Percentiles rank a stretch among this genome's conserved stretches.
Conservation (phyloP, 257 asterid genomes). For the Fraxinus quadrangulata region DNA sequence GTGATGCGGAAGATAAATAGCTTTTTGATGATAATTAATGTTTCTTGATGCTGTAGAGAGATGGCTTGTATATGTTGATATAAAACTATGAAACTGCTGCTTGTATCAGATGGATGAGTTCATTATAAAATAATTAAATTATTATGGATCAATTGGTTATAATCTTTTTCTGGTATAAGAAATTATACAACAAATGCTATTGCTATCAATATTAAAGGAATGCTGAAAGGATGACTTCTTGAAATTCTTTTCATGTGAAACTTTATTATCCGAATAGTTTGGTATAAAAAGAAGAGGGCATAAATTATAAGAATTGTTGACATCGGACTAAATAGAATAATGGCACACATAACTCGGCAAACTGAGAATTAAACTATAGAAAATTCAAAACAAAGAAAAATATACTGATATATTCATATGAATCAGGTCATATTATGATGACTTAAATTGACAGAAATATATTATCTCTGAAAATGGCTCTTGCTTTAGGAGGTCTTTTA, state of each 20-base stretch:
- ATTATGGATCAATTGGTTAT: not conserved
- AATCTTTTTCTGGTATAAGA: not conserved
- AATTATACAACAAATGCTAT: not conserved
- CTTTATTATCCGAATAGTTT: not conserved
- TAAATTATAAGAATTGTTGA: too few species aligned
- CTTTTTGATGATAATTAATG: constrained; percentile 14
- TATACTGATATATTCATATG: too few species aligned
- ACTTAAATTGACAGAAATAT: too few species aligned
- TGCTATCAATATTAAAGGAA: not conserved
- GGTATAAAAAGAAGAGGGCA: too few species aligned
- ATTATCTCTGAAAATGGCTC: too few species aligned
- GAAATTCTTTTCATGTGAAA: not conserved
- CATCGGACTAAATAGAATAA: too few species aligned
- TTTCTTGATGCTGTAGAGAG: constrained; percentile 7
- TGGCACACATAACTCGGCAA: too few species aligned
- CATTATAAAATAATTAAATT: not conserved
- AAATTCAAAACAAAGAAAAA: too few species aligned
- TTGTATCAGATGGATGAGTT: constrained; percentile 8
- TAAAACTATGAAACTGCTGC: constrained; percentile 14
- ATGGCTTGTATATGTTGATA: constrained; percentile 20
- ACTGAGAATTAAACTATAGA: too few species aligned
- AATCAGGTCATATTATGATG: too few species aligned
- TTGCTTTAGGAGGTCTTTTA: too few species aligned
- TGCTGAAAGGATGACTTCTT: not conserved
- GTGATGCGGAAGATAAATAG: constrained; percentile 53